Evolutionary conservation across 306 rosid species (phyloP).

Genomic region (Quercus aquifolioides): DNA sequence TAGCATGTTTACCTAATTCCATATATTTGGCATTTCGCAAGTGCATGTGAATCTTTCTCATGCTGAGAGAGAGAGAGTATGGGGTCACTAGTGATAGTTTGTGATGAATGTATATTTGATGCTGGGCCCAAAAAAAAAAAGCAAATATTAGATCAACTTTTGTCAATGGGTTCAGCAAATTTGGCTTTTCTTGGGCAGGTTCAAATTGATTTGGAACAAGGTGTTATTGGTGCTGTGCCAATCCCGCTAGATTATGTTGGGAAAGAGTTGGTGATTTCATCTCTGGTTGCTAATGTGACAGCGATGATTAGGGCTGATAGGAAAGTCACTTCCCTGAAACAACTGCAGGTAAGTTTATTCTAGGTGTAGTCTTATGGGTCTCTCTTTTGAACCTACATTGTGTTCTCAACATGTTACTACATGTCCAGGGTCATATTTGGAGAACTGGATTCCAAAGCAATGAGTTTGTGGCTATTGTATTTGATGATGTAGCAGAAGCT

Average conservation of each 20-base stretch:
- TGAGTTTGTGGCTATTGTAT: constrained; percentile 75
- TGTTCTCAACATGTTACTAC: background rate
- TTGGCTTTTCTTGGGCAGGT: constrained; percentile 46
- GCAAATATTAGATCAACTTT: too few species aligned
- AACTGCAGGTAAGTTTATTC: constrained; percentile 65
- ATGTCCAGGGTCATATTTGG: constrained; percentile 91
- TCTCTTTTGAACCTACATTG: constrained; percentile 22
- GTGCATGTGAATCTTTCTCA: too few species aligned
- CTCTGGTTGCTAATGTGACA: constrained; percentile 70
- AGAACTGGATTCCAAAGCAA: constrained; percentile 73
- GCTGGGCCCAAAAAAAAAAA: too few species aligned
- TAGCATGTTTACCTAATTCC: too few species aligned
- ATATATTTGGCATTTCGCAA: too few species aligned
- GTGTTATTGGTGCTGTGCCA: constrained; percentile 68
- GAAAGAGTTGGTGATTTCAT: constrained; percentile 71
- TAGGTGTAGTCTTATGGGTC: background rate
- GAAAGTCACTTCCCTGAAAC: constrained; percentile 80
- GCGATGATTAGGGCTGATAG: constrained; percentile 94
- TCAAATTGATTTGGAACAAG: constrained; percentile 74
- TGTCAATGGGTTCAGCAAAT: background rate
- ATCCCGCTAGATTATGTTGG: constrained; percentile 68
- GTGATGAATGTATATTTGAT: too few species aligned
- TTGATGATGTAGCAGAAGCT: constrained; percentile 87
- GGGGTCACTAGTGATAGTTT: too few species aligned
- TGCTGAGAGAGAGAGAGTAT: too few species aligned